Evolutionary conservation across 441 rosid species (phyloP).

Genomic region (Theobroma grandiflorum): DNA sequence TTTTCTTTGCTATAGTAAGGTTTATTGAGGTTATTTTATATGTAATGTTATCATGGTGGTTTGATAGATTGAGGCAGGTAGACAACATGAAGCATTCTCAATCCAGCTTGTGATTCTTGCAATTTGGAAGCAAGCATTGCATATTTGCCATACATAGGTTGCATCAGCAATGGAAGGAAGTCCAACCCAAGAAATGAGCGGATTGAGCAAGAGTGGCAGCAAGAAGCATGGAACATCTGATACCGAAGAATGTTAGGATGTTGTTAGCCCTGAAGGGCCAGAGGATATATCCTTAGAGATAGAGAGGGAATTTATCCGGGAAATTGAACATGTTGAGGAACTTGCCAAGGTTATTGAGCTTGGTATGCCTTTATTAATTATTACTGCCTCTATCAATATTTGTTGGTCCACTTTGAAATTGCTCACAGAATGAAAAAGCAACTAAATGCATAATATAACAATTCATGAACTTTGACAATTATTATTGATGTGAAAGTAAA

Average conservation of each 20-base stretch:
- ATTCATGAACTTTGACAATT: too few species aligned
- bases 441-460: not conserved
- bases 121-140: constrained; percentile 93
- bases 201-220: constrained; percentile 57
- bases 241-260: constrained; percentile 45
- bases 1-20: constrained; percentile 17
- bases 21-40: not conserved
- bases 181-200: constrained; percentile 58
- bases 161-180: constrained; percentile 90
- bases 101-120: constrained; percentile 92
- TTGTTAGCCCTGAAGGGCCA: constrained; percentile 42
- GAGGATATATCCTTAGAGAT: constrained; percentile 65
- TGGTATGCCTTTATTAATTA: constrained; percentile 54
- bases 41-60: constrained; percentile 12
- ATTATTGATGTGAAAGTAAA: not conserved
- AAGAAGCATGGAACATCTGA: constrained; percentile 56
- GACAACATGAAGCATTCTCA: constrained; percentile 85
- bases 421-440: constrained; percentile 8
- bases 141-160: constrained; percentile 93
- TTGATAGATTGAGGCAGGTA: constrained; percentile 60
- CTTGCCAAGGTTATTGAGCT: constrained; percentile 73
- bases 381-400: not conserved
- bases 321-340: constrained; percentile 88
- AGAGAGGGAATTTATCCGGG: constrained; percentile 79
- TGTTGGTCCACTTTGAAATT: constrained; percentile 9